These are phyloP conservation scores for Gynostemma pentaphyllum DNA, from an alignment of 306 rosid genomes.

Conservation along the genomic window DNA sequence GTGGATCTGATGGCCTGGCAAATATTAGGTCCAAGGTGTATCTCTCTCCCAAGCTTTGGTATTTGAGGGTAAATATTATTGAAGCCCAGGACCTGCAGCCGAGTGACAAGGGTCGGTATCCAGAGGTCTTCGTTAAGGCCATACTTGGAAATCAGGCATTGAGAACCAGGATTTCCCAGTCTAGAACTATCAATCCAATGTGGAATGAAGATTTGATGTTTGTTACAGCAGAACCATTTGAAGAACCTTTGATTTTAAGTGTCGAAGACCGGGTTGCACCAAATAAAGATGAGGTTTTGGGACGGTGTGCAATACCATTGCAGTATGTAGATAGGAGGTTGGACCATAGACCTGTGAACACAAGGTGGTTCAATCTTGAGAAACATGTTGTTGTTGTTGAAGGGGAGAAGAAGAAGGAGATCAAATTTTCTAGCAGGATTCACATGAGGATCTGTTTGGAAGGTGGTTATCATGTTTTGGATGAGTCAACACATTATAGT, in stretches of 20 bases:
- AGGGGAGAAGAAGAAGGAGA: conserved; percentile 61
- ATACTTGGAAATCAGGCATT: conserved; percentile 38
- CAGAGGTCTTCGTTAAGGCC: conserved; percentile 51
- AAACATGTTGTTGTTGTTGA: conserved; percentile 35
- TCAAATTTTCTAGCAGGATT: conserved; percentile 53
- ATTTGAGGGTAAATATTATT: conserved; percentile 54
- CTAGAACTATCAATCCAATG: conserved; percentile 51
- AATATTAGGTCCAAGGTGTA: conserved; percentile 54
- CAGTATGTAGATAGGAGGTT: conserved; percentile 37
- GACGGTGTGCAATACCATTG: conserved; percentile 36
- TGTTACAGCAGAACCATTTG: conserved; percentile 61
- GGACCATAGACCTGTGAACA: conserved; percentile 49
- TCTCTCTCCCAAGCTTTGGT: conserved; percentile 66
- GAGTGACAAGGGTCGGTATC: conserved; percentile 46
- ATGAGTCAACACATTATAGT: conserved; percentile 67
- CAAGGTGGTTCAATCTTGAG: conserved; percentile 46
- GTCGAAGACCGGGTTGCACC: conserved; percentile 66
- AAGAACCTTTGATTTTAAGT: conserved; percentile 45
- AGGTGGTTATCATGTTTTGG: conserved; percentile 63
- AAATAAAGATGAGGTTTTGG: conserved; percentile 50
- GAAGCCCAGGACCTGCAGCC: conserved; percentile 63
- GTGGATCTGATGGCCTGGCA: conserved; percentile 52
- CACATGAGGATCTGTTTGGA: conserved; percentile 55
- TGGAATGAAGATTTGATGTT: conserved; percentile 69
- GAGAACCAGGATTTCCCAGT: conserved; percentile 47